Conservation (phyloP, 2,329 filamentous ascomycete genomes). For the Fusarium caatingaense region DNA sequence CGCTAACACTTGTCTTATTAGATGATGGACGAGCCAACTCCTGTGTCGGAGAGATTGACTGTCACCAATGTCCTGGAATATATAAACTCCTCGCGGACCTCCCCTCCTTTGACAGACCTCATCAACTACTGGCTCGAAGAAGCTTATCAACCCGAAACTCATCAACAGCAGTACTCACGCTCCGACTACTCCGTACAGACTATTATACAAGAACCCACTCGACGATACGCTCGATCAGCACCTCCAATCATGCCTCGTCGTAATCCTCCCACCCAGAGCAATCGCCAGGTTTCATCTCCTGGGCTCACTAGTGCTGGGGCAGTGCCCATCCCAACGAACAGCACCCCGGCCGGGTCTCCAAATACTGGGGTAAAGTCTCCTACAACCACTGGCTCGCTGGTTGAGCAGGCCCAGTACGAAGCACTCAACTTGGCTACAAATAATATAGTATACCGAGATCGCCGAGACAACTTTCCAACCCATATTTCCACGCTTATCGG, state of each 20-base stretch:
- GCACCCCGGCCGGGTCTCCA: no score
- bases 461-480: not conserved
- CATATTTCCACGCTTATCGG: not conserved
- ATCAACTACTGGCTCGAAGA: slow-evolving; percentile 19
- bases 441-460: slow-evolving; percentile 1
- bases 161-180: not conserved
- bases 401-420: slow-evolving; percentile 7
- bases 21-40: slow-evolving; percentile 11
- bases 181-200: not conserved
- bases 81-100: slow-evolving; percentile 2
- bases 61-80: not conserved
- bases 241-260: not conserved
- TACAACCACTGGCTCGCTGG: slow-evolving; percentile 2
- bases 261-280: no score
- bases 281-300: not conserved
- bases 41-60: not conserved
- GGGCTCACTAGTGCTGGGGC: not conserved
- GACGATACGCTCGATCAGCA: not conserved
- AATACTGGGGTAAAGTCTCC: not conserved
- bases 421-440: not conserved
- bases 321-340: no score
- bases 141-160: not conserved
- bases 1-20: not conserved
- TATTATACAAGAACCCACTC: not conserved
- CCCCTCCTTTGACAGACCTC: not conserved